These are phyloP conservation scores for Pseudohalonectria lignicola DNA, from an alignment of 2,329 filamentous ascomycete species.

Conservation along the genomic window DNA sequence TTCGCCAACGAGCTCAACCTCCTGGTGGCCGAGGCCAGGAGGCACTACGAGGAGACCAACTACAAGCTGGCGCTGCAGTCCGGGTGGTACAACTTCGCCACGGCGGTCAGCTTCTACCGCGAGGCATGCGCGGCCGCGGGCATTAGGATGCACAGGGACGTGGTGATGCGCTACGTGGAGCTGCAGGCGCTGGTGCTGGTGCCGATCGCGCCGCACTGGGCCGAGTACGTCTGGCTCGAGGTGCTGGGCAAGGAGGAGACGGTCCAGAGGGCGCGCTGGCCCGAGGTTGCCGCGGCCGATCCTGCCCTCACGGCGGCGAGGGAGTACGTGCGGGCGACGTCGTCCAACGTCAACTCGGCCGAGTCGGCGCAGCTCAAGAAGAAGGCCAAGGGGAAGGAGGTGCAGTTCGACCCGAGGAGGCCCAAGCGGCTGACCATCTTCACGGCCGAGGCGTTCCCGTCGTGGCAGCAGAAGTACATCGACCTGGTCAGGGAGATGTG, in stretches of 20 bases:
- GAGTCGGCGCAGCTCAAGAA: slow-evolving; percentile 79
- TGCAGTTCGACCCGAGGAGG: slow-evolving; percentile 78
- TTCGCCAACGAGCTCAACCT: slow-evolving; percentile 91
- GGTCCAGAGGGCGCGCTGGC: slow-evolving; percentile 72
- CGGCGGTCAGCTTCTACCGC: slow-evolving; percentile 81
- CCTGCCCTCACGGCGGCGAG: slow-evolving; percentile 63
- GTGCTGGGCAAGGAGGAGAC: slow-evolving; percentile 66
- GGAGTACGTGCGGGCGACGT: slow-evolving; percentile 68
- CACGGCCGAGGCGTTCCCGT: slow-evolving; percentile 67
- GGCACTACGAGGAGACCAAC: slow-evolving; percentile 69
- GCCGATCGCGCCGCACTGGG: slow-evolving; percentile 85
- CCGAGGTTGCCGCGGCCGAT: slow-evolving; percentile 54
- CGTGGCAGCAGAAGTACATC: slow-evolving; percentile 87
- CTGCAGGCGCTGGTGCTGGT: slow-evolving; percentile 57
- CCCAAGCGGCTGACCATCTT: slow-evolving; percentile 87
- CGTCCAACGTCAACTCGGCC: slow-evolving; percentile 73
- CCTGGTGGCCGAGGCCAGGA: slow-evolving; percentile 65
- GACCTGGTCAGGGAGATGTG: slow-evolving; percentile 66
- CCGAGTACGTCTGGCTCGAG: slow-evolving; percentile 90
- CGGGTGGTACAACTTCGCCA: slow-evolving; percentile 80
- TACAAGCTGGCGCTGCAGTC: slow-evolving; percentile 83
- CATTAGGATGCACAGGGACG: slow-evolving; percentile 76
- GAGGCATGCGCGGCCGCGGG: slow-evolving; percentile 67
- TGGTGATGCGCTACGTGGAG: slow-evolving; percentile 72
- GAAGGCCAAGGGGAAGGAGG: slow-evolving; percentile 84